Base-by-base conservation (phyloP, 2,329 filamentous ascomycete species). In the Dactylonectria macrodidyma region DNA sequence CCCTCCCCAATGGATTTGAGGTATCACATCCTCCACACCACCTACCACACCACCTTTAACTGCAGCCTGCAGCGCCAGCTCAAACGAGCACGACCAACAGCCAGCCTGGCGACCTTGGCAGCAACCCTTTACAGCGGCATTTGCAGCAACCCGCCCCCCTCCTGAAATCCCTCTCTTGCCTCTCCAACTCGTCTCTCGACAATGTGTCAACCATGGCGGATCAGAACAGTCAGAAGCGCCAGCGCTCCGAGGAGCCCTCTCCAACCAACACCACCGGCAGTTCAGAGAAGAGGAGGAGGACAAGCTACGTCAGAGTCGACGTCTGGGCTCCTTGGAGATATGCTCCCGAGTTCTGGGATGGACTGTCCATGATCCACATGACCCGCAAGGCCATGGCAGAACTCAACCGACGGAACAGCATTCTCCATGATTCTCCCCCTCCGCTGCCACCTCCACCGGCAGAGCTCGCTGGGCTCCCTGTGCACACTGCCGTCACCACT, bases 281-380 rank as follows among this genome's bases (percentile, higher is more conserved):
- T 5, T 14, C 10, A 11, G 6, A 12, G 10, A 41, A 41, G 38
- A 41, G 11, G 12, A 41, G 16, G 12, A 41, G 12, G 38, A 41
- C 9, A 41, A 41, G 38, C 16, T 12, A 41, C 12, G 16, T 41
- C 38, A 16, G 38, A 16, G 12, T 16, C 38, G 38, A 41, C 6
- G 14, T 16, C 16, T 41, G 38, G 38, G 38, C 38, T 5, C 58
- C 30, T 54, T 55, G 47, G 59, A 36, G 44, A 33, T 64, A 67
- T 38, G 61, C 65, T 4, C 65, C 61, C 12, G 61, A 68, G 54
- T 68, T 68, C 44, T 66, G 38, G 36, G 65, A 66, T 16, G 60
- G 59, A 38, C 30, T 66, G 24, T 66, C 65, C 9, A 55, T 57
- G 41, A 22, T 70, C 38, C 6, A 1, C 16, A 48, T 70, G 1